phyloP scores from a whole-genome alignment of 106 monocot species.

The Cymbidium sinense region DNA sequence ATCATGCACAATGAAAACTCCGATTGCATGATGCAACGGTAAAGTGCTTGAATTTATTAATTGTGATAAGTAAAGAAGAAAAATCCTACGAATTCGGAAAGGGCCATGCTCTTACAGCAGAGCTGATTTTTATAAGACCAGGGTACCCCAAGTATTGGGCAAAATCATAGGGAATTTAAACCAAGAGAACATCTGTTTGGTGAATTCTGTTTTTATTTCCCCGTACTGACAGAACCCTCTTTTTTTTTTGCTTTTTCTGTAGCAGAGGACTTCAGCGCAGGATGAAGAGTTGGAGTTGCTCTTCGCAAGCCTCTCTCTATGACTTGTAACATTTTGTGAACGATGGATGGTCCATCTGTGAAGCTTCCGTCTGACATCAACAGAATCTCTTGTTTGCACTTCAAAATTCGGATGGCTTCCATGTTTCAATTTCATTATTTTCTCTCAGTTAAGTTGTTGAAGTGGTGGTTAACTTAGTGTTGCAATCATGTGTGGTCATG shows the following conservation, averaged over 20 bases:
- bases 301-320: conserved; percentile 6
- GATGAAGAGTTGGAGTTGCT: conserved; percentile 4
- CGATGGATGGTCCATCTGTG: not conserved
- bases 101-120: no score
- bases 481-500: no score
- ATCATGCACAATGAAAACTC: no score
- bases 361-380: not conserved
- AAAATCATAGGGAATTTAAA: no score
- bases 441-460: not conserved
- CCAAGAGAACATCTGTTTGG: no score
- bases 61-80: no score
- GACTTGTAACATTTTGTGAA: not conserved
- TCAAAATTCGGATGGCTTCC: not conserved
- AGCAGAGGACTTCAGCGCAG: not conserved
- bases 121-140: no score
- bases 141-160: no score
- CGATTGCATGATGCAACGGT: no score
- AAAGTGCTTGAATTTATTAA: no score
- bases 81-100: no score
- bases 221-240: not conserved
- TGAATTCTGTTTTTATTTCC: not conserved
- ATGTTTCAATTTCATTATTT: not conserved
- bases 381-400: not conserved
- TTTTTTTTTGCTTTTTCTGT: not conserved
- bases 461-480: no score